phyloP scores from a whole-genome alignment of 345 rosid genomes.

The Schrenkiella parvula region DNA sequence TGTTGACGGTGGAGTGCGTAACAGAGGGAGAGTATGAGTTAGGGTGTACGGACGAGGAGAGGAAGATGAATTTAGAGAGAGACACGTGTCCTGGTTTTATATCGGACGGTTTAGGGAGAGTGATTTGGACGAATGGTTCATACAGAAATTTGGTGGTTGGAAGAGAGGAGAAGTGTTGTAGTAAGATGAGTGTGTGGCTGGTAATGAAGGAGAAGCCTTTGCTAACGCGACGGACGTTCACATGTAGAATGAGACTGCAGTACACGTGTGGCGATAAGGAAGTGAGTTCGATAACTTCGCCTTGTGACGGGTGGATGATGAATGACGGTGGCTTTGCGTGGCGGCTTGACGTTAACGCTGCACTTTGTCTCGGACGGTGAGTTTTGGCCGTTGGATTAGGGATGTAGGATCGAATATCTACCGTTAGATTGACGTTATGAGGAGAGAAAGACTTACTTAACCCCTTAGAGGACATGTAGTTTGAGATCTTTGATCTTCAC shows the following conservation, averaged over 20 bases:
- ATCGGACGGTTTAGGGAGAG: constrained; percentile 62
- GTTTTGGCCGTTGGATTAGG: background rate
- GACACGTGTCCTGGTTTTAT: constrained; percentile 81
- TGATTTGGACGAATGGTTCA: constrained; percentile 64
- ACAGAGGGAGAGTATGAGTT: constrained; percentile 33
- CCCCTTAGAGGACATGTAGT: background rate
- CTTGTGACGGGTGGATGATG: constrained; percentile 83
- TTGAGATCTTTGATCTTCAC: background rate
- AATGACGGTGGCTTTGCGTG: constrained; percentile 69
- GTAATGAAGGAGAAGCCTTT: constrained; percentile 46
- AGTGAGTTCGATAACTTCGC: constrained; percentile 46
- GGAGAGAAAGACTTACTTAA: background rate
- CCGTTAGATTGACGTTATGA: background rate
- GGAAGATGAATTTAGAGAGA: constrained; percentile 41
- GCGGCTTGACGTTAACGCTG: constrained; percentile 75
- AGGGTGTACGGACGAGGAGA: constrained; percentile 57
- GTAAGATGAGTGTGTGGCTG: constrained; percentile 50
- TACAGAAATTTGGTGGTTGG: constrained; percentile 48
- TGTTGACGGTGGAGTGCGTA: constrained; percentile 63
- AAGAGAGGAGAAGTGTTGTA: background rate
- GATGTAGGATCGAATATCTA: background rate
- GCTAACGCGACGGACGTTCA: constrained; percentile 41
- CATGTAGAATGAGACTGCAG: constrained; percentile 65
- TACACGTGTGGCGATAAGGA: constrained; percentile 44
- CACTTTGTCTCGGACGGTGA: constrained; percentile 43